Conservation (phyloP, 1,284 basidiomycete genomes). For the Athelia psychrophila region DNA sequence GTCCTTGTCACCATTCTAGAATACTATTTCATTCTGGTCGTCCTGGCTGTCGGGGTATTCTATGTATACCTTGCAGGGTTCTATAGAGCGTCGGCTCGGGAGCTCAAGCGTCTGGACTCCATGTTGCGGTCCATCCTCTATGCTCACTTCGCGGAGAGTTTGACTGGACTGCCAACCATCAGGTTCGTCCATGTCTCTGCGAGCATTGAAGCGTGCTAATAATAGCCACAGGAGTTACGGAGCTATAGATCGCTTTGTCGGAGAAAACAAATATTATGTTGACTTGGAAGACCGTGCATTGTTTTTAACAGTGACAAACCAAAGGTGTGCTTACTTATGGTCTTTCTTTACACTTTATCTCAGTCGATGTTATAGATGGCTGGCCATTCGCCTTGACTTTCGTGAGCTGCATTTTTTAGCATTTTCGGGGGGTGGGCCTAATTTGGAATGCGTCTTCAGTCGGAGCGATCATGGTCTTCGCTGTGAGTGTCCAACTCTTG, state of each 20-base stretch:
- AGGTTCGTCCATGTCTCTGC: slow-evolving; percentile 10
- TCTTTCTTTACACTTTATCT: slow-evolving; percentile 3
- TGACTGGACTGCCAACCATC: slow-evolving; percentile 76
- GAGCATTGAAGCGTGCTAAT: too few relatives aligned
- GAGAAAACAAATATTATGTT: slow-evolving; percentile 67
- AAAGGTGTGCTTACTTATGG: slow-evolving; percentile 35
- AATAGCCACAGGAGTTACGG: slow-evolving; percentile 50
- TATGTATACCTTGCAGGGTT: slow-evolving; percentile 58
- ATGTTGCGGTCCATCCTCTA: slow-evolving; percentile 73
- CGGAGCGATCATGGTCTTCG: slow-evolving; percentile 64
- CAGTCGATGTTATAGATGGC: slow-evolving; percentile 47
- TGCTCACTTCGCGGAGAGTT: slow-evolving; percentile 79
- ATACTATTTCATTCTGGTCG: slow-evolving; percentile 69
- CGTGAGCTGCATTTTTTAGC: too few relatives aligned
- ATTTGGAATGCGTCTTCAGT: slow-evolving; percentile 17
- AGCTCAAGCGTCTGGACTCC: slow-evolving; percentile 66
- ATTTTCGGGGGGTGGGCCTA: too few relatives aligned
- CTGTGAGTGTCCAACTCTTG: slow-evolving; percentile 37
- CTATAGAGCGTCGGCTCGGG: slow-evolving; percentile 67
- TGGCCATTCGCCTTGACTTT: slow-evolving; percentile 78
- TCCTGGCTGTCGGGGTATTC: slow-evolving; percentile 41
- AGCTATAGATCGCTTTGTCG: slow-evolving; percentile 60
- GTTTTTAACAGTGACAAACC: slow-evolving; percentile 60
- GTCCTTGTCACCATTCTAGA: slow-evolving; percentile 68
- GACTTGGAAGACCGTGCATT: slow-evolving; percentile 73